phyloP scores from a whole-genome alignment of 352 stramenopile species.

The Phytophthora meadii region DNA sequence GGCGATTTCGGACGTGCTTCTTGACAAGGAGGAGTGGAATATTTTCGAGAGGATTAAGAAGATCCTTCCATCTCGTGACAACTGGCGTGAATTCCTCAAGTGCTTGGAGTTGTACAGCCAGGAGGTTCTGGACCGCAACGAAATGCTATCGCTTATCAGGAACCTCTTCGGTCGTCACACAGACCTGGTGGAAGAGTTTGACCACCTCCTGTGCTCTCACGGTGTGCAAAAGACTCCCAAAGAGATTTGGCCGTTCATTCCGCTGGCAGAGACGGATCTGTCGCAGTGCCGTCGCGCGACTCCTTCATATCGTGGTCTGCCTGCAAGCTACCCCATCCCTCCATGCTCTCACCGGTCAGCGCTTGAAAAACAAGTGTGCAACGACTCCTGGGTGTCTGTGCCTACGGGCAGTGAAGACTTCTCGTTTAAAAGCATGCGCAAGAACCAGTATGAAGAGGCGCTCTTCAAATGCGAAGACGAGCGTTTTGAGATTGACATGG shows the following conservation, averaged over 20 bases:
- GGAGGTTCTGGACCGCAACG: conserved; percentile 93
- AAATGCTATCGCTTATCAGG: conserved; percentile 88
- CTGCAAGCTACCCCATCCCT: conserved; percentile 97
- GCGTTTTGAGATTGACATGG: conserved; percentile 93
- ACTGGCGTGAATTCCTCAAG: conserved; percentile 98
- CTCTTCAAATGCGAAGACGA: conserved; percentile 99
- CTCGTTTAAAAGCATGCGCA: conserved; percentile 98
- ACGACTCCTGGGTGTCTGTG: conserved; percentile 98
- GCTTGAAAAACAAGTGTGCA: conserved; percentile 93
- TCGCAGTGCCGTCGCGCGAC: conserved; percentile 92
- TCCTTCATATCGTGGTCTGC: conserved; percentile 97
- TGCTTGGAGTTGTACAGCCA: conserved; percentile 98
- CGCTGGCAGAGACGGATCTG: conserved; percentile 91
- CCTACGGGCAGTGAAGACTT: conserved; percentile 99
- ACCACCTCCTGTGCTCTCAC: conserved; percentile 75
- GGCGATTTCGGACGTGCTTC: conserved; percentile 76
- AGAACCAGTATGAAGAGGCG: conserved; percentile 99
- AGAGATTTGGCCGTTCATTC: conserved; percentile 93
- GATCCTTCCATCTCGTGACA: conserved; percentile 92
- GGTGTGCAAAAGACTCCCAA: conserved; percentile 83
- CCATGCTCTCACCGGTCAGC: conserved; percentile 95
- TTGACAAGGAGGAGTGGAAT: conserved; percentile 88
- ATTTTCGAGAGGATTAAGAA: conserved; percentile 97
- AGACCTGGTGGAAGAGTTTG: conserved; percentile 85
- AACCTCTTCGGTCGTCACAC: conserved; percentile 91